phyloP scores from a whole-genome alignment of 129 eudicot species.

The Tagetes erecta region DNA sequence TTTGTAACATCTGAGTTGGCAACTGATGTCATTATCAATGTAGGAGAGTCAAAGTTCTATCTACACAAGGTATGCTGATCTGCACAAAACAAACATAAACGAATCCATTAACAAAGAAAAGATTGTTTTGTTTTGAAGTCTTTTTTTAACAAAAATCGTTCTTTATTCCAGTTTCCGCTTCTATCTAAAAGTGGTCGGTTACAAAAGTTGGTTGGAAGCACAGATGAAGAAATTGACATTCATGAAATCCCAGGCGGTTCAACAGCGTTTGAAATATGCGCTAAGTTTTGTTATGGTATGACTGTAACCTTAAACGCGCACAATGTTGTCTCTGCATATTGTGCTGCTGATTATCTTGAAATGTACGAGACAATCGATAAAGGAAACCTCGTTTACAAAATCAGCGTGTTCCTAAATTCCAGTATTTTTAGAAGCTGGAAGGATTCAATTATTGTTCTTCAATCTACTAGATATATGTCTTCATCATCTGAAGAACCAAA shows the following conservation, averaged over 20 bases:
- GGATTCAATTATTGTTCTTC: slow-evolving; percentile 91
- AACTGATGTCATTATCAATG: slow-evolving; percentile 58
- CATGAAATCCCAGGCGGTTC: slow-evolving; percentile 89
- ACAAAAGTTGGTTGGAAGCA: slow-evolving; percentile 59
- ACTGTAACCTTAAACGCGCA: slow-evolving; percentile 88
- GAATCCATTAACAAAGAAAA: slow-evolving; percentile 1
- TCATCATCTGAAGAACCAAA: slow-evolving; percentile 78
- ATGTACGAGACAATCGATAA: slow-evolving; percentile 85
- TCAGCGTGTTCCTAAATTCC: slow-evolving; percentile 78
- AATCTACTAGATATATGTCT: slow-evolving; percentile 51
- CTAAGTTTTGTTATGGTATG: slow-evolving; percentile 97
- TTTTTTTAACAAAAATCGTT: slow-evolving; percentile 5
- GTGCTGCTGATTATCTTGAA: slow-evolving; percentile 93
- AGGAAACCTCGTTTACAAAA: slow-evolving; percentile 86
- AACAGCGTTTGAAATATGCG: slow-evolving; percentile 78
- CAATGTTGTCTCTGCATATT: slow-evolving; percentile 69
- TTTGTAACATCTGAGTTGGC: slow-evolving; percentile 85
- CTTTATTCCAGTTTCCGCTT: slow-evolving; percentile 77
- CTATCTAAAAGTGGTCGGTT: slow-evolving; percentile 75
- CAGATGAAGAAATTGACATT: slow-evolving; percentile 60
- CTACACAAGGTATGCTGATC: slow-evolving; percentile 78
- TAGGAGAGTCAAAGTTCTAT: slow-evolving; percentile 83
- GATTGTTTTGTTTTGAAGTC: not conserved
- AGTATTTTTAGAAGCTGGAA: slow-evolving; percentile 93
- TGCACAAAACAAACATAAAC: slow-evolving; percentile 15